These are phyloP conservation scores for Panellus pusillus DNA, from an alignment of 768 basidiomycete species.

Conservation along the genomic window DNA sequence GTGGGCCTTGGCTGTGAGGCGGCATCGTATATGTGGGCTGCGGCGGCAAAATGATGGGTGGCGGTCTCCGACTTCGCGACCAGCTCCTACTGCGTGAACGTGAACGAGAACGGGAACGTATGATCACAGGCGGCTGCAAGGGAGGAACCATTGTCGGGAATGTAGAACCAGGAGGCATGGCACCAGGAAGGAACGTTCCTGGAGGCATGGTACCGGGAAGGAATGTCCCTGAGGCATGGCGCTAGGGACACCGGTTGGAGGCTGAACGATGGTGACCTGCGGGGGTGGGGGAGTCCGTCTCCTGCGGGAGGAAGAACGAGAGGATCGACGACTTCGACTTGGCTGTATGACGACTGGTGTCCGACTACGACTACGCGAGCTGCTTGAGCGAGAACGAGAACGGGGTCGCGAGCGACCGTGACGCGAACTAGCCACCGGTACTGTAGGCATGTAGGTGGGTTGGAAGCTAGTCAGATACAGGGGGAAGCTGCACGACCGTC, in stretches of 20 bases:
- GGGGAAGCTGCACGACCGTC: conserved; percentile 63
- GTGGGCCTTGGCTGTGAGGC: neutral
- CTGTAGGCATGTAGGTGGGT: conserved; percentile 5
- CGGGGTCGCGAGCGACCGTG: conserved; percentile 2
- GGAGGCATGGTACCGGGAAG: no score
- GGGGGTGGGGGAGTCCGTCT: conserved; percentile 5
- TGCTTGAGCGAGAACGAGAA: conserved; percentile 5
- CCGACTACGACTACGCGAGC: neutral
- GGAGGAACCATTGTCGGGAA: neutral
- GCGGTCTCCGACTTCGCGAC: conserved; percentile 4
- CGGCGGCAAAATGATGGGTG: conserved; percentile 5
- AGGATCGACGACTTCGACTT: conserved; percentile 10
- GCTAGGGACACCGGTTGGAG: neutral
- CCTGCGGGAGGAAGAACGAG: neutral
- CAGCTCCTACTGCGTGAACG: neutral
- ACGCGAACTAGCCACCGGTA: neutral
- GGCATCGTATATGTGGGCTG: neutral
- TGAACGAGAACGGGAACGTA: neutral
- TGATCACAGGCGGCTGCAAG: neutral
- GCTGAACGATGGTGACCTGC: conserved; percentile 2
- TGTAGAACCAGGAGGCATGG: neutral
- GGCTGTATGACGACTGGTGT: conserved; percentile 8
- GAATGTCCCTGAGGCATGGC: no score
- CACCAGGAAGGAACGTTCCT: neutral
- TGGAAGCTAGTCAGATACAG: conserved; percentile 50